Evolutionary conservation across 2,329 filamentous ascomycete species (phyloP).

Genomic region (Xylaria arbuscula): DNA sequence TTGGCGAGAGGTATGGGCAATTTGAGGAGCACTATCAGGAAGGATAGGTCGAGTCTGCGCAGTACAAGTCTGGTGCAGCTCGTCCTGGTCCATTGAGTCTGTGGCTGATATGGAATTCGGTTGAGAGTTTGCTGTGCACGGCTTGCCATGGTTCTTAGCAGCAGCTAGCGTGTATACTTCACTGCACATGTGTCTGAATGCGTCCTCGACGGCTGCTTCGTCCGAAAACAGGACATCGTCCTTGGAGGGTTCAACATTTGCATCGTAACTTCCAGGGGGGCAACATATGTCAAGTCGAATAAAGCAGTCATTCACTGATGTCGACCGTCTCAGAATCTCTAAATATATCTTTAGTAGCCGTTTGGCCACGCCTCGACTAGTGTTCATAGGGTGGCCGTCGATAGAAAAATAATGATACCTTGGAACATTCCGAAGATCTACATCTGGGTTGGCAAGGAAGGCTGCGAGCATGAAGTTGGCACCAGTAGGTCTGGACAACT

Average conservation of each 20-base stretch:
- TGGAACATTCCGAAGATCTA: constrained; percentile 57
- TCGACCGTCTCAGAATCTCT: constrained; percentile 54
- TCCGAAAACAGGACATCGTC: constrained; percentile 76
- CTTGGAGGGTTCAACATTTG: constrained; percentile 77
- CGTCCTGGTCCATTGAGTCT: background rate
- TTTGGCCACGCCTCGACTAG: constrained; percentile 66
- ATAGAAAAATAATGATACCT: constrained; percentile 73
- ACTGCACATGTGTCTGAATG: constrained; percentile 59
- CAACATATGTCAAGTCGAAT: constrained; percentile 73
- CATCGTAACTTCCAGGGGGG: constrained; percentile 72
- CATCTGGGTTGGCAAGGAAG: constrained; percentile 65
- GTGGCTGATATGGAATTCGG: background rate
- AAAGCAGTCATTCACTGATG: constrained; percentile 63
- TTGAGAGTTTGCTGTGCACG: background rate
- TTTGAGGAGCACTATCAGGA: background rate
- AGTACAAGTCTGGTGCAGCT: background rate
- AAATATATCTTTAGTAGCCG: constrained; percentile 67
- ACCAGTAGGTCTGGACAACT: background rate
- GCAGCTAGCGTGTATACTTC: constrained; percentile 51
- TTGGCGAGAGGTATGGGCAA: background rate
- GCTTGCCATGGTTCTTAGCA: background rate
- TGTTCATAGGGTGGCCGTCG: constrained; percentile 72
- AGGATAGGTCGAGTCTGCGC: background rate
- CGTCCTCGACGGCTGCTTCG: constrained; percentile 57
- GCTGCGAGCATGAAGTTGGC: constrained; percentile 63